phyloP scores from a whole-genome alignment of 176 grass and related monocot species.

The Luzula sylvatica region DNA sequence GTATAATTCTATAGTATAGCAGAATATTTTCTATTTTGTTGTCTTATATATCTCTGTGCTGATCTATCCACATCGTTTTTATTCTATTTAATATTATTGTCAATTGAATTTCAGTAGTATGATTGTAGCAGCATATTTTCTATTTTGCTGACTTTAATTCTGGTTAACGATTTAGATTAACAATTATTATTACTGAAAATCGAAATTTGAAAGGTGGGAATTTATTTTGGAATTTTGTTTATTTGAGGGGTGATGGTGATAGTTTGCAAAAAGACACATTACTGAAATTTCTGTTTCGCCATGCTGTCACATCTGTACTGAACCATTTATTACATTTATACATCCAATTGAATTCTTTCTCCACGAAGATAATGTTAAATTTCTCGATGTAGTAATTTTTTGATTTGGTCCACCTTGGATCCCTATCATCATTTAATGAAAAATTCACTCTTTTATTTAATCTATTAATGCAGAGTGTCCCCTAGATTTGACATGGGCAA shows the following conservation, averaged over 20 bases:
- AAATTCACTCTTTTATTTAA: neutral
- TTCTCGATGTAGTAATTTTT: neutral
- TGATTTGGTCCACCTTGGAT: neutral
- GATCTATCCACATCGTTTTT: too few relatives aligned
- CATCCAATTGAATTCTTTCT: neutral
- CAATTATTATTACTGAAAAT: too few relatives aligned
- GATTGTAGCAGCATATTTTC: too few relatives aligned
- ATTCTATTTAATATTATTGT: too few relatives aligned
- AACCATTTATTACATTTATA: constrained; percentile 7
- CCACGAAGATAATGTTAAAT: neutral
- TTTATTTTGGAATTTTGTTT: constrained; percentile 5
- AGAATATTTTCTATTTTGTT: too few relatives aligned
- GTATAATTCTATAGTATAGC: too few relatives aligned
- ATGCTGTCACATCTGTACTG: neutral
- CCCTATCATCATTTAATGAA: neutral
- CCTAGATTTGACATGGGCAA: constrained; percentile 77
- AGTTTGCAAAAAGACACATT: neutral
- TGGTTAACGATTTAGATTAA: too few relatives aligned
- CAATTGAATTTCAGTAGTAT: too few relatives aligned
- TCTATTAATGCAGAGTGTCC: constrained; percentile 58
- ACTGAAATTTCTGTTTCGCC: neutral
- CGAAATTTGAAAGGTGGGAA: neutral
- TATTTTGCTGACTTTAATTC: too few relatives aligned
- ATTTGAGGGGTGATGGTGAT: neutral
- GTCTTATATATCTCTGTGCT: too few relatives aligned